A percentile compares a stretch with the other conserved stretches of the same genome.
Evolutionary conservation across 805 yeast species (phyloP).

Genomic region (Suhomyces emberorum): DNA sequence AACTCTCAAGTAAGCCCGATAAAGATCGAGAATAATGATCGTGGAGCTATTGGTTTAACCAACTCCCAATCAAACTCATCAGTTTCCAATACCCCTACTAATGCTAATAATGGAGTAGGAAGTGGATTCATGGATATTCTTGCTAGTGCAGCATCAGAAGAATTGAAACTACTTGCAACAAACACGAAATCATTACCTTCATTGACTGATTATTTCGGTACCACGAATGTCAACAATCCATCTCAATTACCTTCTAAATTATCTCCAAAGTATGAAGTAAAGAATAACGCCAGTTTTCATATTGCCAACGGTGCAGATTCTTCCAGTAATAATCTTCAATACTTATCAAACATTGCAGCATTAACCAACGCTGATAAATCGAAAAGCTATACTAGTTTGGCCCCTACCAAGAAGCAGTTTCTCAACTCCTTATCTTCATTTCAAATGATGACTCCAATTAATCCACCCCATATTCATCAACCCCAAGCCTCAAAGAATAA

Average conservation of each 20-base stretch:
- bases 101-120: constrained; percentile 1
- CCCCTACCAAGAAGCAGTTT: constrained; percentile 7
- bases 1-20: constrained; percentile 3
- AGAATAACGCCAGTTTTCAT: constrained; percentile 5
- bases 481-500: constrained; percentile 14
- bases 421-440: constrained; percentile 45
- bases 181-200: constrained; percentile 54
- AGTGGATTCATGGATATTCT: constrained; percentile 47
- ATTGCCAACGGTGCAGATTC: constrained; percentile 8
- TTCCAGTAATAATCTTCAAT: constrained; percentile 27
- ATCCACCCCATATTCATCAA: constrained; percentile 10
- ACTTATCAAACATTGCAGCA: constrained; percentile 38
- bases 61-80: not conserved
- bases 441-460: constrained; percentile 38
- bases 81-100: not conserved
- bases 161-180: constrained; percentile 40
- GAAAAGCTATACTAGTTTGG: constrained; percentile 13
- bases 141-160: constrained; percentile 56
- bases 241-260: constrained; percentile 1
- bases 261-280: constrained; percentile 1
- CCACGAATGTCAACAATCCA: not conserved
- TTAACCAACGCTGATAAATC: constrained; percentile 21
- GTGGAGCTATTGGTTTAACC: constrained; percentile 5
- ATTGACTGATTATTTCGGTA: constrained; percentile 45
- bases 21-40: not conserved